Evolutionary conservation across 2,329 filamentous ascomycete species (phyloP), one percentile per base, ranked within the genome.

Genomic region (Penicillium sp.): DNA sequence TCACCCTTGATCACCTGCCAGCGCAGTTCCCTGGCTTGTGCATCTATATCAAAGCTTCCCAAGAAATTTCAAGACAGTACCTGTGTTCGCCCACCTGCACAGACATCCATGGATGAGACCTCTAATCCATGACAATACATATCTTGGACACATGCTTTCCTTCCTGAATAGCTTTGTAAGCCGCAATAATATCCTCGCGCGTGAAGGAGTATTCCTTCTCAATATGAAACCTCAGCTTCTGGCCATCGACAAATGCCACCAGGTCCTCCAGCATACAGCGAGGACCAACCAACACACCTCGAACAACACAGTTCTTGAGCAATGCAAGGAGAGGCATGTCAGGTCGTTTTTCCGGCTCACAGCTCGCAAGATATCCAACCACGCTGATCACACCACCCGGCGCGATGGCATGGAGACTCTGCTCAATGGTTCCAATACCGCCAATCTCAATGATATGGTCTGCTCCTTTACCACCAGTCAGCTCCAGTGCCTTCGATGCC

Each of bases 401-500:
- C 3, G 36, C 24, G 8, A 61, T 29, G 4, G 56, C 42, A 2
- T 55, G 32, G 8, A 62, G 13, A 2, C 31, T 44, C 55, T 80
- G 70, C 24, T 66, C 54, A 16, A 80, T 71, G 1, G 79, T 79
- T 1, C 68, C 68, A 2, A 73, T 64, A 4, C 77, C 78, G 4
- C 72, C 76, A 11, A 70, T 69, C 47, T 79, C 72, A 2, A 80
- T 51, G 49, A 77, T 58, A 44, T 69, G 66, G 56, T 80, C 75
- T 1, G 69, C 77, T 6, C 78, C 78, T 2, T 59, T 53, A 9
- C 72, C 75, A 11, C 70, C 52, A 0, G 77, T 79, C 43, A 75
- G 24, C 13, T 36, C 40, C 13, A 16, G 24, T 3, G 18, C 38
- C 36, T 52, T 44, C 2, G 22, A n/a, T 3, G 49, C 34, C 49